These are phyloP conservation scores for Corchorus olitorius DNA, from an alignment of 345 rosid species.

Conservation along the genomic window DNA sequence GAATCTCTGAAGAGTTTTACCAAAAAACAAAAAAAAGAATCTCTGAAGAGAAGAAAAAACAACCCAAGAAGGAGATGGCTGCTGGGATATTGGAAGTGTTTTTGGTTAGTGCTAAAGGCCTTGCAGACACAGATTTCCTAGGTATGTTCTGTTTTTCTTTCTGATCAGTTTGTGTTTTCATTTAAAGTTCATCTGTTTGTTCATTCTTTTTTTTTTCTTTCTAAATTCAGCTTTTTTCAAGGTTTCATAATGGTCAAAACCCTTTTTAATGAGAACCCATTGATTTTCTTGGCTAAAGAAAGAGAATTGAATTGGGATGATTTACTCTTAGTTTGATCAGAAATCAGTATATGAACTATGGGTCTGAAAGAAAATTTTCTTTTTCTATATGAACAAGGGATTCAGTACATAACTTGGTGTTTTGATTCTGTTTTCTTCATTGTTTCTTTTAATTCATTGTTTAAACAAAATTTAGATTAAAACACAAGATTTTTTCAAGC, in stretches of 20 bases:
- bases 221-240: not conserved
- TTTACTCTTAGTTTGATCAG: not conserved
- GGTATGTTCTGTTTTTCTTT: slow-evolving; percentile 34
- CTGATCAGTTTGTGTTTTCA: not conserved
- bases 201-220: not conserved
- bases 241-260: not conserved
- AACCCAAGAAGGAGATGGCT: slow-evolving; percentile 46
- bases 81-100: slow-evolving; percentile 72
- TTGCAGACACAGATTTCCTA: slow-evolving; percentile 56
- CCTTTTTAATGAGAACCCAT: not conserved
- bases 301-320: not conserved
- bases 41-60: not conserved
- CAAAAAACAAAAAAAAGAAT: slow-evolving; percentile 7
- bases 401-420: not conserved
- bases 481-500: not conserved
- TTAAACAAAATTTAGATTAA: not conserved
- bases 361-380: not conserved
- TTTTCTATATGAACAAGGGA: not conserved
- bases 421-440: not conserved
- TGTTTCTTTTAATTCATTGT: not conserved
- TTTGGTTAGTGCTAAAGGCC: slow-evolving; percentile 69
- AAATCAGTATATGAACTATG: not conserved
- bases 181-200: not conserved
- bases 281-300: not conserved
- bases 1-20: not conserved